These are phyloP conservation scores for Asclepias syriaca DNA, from an alignment of 257 asterid species.

Conservation along the genomic window DNA sequence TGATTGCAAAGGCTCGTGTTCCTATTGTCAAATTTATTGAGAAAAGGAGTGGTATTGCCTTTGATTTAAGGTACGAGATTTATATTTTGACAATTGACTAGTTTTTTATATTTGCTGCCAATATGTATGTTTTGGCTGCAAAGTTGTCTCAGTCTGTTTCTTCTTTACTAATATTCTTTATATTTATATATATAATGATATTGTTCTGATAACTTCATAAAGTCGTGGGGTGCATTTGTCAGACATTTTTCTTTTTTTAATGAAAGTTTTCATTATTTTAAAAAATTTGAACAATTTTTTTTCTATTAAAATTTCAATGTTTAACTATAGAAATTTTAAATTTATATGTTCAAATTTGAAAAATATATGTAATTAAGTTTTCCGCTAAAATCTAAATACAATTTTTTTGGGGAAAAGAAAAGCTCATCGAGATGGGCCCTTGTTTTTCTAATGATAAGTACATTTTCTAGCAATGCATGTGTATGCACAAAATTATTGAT, in stretches of 20 bases:
- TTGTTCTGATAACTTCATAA: background rate
- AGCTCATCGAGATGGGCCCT: too few species aligned
- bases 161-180: background rate
- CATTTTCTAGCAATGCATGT: background rate
- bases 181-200: background rate
- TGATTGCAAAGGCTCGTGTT: conserved; percentile 91
- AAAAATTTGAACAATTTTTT: too few species aligned
- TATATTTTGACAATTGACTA: background rate
- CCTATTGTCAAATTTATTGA: conserved; percentile 95
- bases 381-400: too few species aligned
- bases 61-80: conserved; percentile 67
- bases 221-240: background rate
- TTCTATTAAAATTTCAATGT: too few species aligned
- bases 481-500: background rate
- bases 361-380: too few species aligned
- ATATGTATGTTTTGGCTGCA: background rate
- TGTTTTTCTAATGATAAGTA: too few species aligned
- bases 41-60: conserved; percentile 75
- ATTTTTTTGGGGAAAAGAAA: too few species aligned
- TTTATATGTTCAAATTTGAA: too few species aligned
- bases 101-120: background rate
- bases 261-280: too few species aligned
- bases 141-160: background rate
- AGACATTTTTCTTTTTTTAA: too few species aligned
- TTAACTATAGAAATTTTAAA: too few species aligned